Base-by-base conservation (phyloP, 768 basidiomycete genomes). In the Ephemerocybe angulata region DNA sequence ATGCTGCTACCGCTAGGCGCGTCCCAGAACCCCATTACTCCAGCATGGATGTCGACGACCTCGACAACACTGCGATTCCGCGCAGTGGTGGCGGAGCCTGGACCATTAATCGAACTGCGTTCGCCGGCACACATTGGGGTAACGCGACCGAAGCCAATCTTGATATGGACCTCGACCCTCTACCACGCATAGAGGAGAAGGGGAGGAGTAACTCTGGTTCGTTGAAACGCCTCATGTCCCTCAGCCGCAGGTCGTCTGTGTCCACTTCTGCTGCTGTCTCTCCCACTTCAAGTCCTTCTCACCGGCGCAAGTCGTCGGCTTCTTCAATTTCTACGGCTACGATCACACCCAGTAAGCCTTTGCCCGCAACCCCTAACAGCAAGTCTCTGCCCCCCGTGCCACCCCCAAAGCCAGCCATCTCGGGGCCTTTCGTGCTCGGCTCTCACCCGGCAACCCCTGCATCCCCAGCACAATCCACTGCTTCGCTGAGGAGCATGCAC, bases 341-440 rank as follows among this genome's bases (percentile, higher is more conserved):
- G 7, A 40, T 48, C 43, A 57, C 55, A 17, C 58, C 54, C 21
- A 52, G 50, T 40, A 61, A 58, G 19, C 50, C 49, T 37, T 33
- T 56, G 21, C 56, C 52, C 11, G 27, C 28, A 41, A n/a, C 24
- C 42, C 46, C 53, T 47, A 46, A 43, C 22, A 33, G 58, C 61
- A 33, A 55, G 53, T n/a, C n/a, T n/a, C 46, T 57, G 44, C 21
- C 46, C 61, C 21, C 49, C 54, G 22, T 57, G 59, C 2, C 55
- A 61, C 41, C 60, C 2, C 70, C 72, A 17, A 56, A 51, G 38
- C 75, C 72, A 3, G 52, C 65, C 15, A 79, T 80, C 35, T 80
- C 79, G 7, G 73, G 75, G 7, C 79, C 79, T 6, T 79, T 76
- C 53, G 71, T 70, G 1, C 70, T 81, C 15, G 78, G 78, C 37